phyloP scores from a whole-genome alignment of 495 filamentous ascomycete species.

The Penicillium macrosclerotiorum region DNA sequence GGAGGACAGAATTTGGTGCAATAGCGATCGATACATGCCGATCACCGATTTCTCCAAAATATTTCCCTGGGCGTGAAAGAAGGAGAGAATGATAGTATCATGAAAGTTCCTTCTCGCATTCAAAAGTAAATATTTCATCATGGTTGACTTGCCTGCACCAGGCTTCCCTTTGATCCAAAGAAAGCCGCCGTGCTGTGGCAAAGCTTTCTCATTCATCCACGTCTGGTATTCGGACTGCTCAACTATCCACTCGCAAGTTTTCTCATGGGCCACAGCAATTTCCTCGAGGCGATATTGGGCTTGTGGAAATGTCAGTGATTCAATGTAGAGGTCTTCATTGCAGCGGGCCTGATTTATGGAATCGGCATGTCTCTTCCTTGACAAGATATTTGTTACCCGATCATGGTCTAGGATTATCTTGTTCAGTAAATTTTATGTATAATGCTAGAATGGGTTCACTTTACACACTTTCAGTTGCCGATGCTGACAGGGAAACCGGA shows the following conservation, averaged over 20 bases:
- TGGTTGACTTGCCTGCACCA: background rate
- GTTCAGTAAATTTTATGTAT: background rate
- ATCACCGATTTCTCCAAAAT: background rate
- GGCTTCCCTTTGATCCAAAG: constrained; percentile 3
- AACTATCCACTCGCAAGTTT: background rate
- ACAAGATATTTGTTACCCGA: background rate
- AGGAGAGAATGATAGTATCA: background rate
- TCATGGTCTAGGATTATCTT: background rate
- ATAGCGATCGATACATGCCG: background rate
- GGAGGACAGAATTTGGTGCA: background rate
- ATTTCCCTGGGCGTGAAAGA: background rate
- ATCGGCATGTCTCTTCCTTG: background rate
- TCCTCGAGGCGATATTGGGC: background rate
- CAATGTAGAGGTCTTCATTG: constrained; percentile 1
- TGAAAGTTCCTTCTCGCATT: background rate
- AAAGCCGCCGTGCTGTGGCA: background rate
- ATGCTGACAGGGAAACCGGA: background rate
- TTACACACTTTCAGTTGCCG: background rate
- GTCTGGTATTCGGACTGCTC: background rate
- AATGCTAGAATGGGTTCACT: background rate
- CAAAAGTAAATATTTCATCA: background rate
- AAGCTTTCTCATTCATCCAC: background rate
- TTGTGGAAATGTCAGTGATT: background rate
- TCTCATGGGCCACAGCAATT: background rate
- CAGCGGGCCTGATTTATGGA: background rate